Evolutionary conservation across 345 rosid genomes (phyloP).

Genomic region (Pistacia integerrima): DNA sequence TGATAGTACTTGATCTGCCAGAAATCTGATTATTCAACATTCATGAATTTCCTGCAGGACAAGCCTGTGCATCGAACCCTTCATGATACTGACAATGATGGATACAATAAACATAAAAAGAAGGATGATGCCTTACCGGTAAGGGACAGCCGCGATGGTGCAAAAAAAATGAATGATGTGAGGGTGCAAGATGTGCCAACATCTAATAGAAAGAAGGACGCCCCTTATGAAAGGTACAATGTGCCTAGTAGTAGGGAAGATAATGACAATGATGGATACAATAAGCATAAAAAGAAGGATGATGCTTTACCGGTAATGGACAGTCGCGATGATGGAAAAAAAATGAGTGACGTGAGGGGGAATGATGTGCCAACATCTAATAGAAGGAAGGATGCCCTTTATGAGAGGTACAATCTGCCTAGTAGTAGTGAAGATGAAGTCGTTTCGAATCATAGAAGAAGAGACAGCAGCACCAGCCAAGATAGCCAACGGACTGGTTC

Average conservation of each 20-base stretch:
- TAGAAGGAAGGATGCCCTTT: slow-evolving; percentile 5
- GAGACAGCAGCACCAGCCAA: slow-evolving; percentile 24
- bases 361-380: slow-evolving; percentile 16
- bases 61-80: slow-evolving; percentile 9
- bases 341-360: not conserved
- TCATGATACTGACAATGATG: slow-evolving; percentile 17
- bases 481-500: slow-evolving; percentile 38
- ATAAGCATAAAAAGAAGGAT: slow-evolving; percentile 21
- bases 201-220: slow-evolving; percentile 21
- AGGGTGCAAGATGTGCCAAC: slow-evolving; percentile 4
- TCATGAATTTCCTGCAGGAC: slow-evolving; percentile 24
- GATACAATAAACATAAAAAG: slow-evolving; percentile 20
- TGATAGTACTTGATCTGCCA: not conserved
- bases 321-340: slow-evolving; percentile 9
- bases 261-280: slow-evolving; percentile 18
- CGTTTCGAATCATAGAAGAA: slow-evolving; percentile 18
- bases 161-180: slow-evolving; percentile 2
- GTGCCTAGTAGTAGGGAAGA: slow-evolving; percentile 15
- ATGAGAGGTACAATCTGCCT: not conserved
- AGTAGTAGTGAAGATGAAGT: slow-evolving; percentile 53
- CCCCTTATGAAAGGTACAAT: not conserved
- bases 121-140: slow-evolving; percentile 18
- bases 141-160: slow-evolving; percentile 15
- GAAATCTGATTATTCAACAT: not conserved
- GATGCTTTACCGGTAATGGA: slow-evolving; percentile 18